Percentiles rank a stretch among this genome's conserved stretches.
These are phyloP conservation scores for Falciphora oryzae DNA, from an alignment of 2,329 filamentous ascomycete genomes.

Conservation along the genomic window DNA sequence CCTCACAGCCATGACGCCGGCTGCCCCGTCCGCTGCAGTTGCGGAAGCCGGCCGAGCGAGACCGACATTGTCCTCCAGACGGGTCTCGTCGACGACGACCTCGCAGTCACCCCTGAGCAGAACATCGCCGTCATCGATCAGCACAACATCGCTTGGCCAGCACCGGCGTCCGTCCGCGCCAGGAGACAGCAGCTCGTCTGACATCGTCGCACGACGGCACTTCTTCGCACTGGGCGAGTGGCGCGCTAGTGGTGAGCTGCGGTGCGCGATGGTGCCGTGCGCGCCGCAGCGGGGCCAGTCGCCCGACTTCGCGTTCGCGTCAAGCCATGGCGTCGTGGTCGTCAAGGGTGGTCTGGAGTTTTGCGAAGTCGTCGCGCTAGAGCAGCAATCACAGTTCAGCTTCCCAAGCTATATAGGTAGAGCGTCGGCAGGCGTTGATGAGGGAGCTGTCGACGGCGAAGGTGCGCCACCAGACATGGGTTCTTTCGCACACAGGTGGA, in stretches of 20 bases:
- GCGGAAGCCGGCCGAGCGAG: background rate
- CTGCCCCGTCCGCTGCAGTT: background rate
- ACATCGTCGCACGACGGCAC: conserved; percentile 12
- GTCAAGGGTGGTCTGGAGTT: background rate
- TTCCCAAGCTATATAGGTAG: background rate
- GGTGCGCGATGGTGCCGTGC: background rate
- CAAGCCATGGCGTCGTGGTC: background rate
- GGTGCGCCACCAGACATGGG: background rate
- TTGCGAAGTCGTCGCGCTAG: background rate
- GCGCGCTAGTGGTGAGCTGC: conserved; percentile 7
- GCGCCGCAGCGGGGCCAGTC: conserved; percentile 1
- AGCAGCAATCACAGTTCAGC: background rate
- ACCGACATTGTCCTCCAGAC: background rate
- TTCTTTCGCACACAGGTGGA: background rate
- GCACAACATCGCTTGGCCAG: too few relatives aligned
- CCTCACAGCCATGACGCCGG: background rate
- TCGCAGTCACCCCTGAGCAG: background rate
- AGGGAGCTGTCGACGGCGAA: background rate
- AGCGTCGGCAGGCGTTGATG: background rate
- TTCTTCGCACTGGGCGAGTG: conserved; percentile 19
- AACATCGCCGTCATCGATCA: too few relatives aligned
- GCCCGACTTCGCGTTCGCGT: conserved; percentile 5
- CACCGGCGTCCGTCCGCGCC: background rate
- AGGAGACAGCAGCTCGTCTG: background rate
- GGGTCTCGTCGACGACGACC: background rate